A percentile compares a stretch with the other conserved stretches of the same genome.
Conservation (phyloP, 495 filamentous ascomycete genomes). For the Xylaria telfairii region DNA sequence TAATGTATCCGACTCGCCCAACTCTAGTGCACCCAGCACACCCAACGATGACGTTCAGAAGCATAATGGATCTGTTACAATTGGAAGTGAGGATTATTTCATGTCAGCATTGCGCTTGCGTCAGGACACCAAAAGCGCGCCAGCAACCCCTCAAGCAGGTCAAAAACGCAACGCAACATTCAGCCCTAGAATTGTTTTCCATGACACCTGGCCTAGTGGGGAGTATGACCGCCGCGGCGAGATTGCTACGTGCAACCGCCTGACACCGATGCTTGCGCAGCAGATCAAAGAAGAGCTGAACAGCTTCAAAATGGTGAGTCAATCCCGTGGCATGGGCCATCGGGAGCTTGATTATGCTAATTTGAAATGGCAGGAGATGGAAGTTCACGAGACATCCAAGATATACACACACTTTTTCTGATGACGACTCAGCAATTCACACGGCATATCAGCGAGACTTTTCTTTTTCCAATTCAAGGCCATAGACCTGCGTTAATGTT, state of each 20-base stretch:
- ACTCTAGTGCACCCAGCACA: slow-evolving; percentile 82
- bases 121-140: slow-evolving; percentile 74
- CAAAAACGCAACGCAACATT: slow-evolving; percentile 81
- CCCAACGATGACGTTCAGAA: slow-evolving; percentile 73
- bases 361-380: slow-evolving; percentile 84
- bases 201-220: slow-evolving; percentile 92
- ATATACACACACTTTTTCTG: slow-evolving; percentile 99
- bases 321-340: too few relatives aligned
- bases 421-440: slow-evolving; percentile 45
- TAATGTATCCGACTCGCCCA: slow-evolving; percentile 75
- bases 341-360: slow-evolving; percentile 19
- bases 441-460: slow-evolving; percentile 43
- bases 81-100: slow-evolving; percentile 89
- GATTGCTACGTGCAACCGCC: slow-evolving; percentile 94
- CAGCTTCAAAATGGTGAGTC: slow-evolving; percentile 96
- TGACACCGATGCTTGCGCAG: slow-evolving; percentile 96
- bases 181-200: slow-evolving; percentile 90
- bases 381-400: slow-evolving; percentile 98
- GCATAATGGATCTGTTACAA: slow-evolving; percentile 69
- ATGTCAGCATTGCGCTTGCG: slow-evolving; percentile 71
- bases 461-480: slow-evolving; percentile 36
- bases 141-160: slow-evolving; percentile 72
- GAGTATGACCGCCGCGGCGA: slow-evolving; percentile 98
- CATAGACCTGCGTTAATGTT: slow-evolving; percentile 47
- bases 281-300: slow-evolving; percentile 99